Evolutionary conservation across 805 yeast species (phyloP), one percentile per base, ranked within the genome.

Genomic region (Huiozyma naganishii): DNA sequence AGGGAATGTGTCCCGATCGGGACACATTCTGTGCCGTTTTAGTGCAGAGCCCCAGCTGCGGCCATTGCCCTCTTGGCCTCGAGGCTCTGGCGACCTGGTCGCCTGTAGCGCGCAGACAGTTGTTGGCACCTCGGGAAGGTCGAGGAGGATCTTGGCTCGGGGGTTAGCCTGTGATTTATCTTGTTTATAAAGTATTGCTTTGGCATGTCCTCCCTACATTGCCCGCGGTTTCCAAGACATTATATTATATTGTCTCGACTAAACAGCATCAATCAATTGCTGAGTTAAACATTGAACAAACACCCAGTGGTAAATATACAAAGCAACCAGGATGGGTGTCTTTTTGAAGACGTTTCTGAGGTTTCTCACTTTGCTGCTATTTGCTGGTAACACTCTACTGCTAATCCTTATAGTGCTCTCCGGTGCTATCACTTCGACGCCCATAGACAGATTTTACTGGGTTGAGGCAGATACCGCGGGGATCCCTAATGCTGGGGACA

Each of bases 371-470:
- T 39, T 61, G 40, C 41, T 61, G 10, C 60, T 63, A 37, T 46
- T 61, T 28, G 58, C 64, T 36, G 67, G 77, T 56, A 55, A 73
- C 45, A 66, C 76, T 32, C 53, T 77, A 46, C 55, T 75, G 41
- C 64, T 80, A 45, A 57, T 83, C 33, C 74, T 84, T 48, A 69
- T 76, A 41, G 69, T 80, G 12, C 70, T 82, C 46, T 77, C 87
- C 1, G 89, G 90, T 42, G 67, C 83, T 2, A 68, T 78, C 30
- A 59, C 70, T 49, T 61, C 67, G 48, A 73, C 63, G 68, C 87
- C 89, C 28, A 69, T 83, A 52, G 68, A 80, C 62, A 65, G 64
- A 30, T 81, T 83, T 54, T 83, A 79, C 64, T 80, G 87, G 86
- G 57, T 83, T 33, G 68, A 74, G 59, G 89, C 80, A 41, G 80